phyloP scores from a whole-genome alignment of 345 rosid genomes.

The Populus euphratica region DNA sequence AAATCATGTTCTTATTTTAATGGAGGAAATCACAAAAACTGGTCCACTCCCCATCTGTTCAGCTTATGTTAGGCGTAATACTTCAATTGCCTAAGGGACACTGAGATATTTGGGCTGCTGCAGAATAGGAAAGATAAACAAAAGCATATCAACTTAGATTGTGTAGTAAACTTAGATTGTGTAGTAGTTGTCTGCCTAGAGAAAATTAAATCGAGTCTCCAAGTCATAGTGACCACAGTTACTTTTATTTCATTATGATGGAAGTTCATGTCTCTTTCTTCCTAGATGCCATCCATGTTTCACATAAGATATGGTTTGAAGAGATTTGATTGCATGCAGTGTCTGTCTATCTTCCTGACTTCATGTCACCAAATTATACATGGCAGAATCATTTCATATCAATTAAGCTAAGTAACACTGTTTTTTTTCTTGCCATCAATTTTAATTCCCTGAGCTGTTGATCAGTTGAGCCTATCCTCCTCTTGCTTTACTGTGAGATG shows the following conservation, averaged over 20 bases:
- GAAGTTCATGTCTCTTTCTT: slow-evolving; percentile 7
- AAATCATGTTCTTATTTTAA: neutral
- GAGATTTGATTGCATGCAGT: neutral
- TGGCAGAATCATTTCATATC: too few species aligned
- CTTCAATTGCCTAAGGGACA: too few species aligned
- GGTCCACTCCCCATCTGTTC: neutral
- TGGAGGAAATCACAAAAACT: neutral
- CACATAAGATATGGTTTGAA: neutral
- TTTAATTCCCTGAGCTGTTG: neutral
- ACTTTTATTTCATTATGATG: neutral
- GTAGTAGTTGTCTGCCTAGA: neutral
- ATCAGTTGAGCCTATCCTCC: neutral
- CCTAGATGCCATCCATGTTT: slow-evolving; percentile 9
- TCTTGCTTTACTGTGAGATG: neutral
- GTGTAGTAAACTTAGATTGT: neutral
- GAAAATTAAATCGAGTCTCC: neutral
- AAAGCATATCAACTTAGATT: neutral
- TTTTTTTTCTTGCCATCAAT: neutral
- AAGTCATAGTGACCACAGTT: neutral
- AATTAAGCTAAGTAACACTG: neutral
- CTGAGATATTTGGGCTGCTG: neutral
- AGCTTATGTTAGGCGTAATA: neutral
- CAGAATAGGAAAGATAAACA: neutral
- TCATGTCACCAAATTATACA: neutral
- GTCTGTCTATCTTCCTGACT: neutral